Percentiles rank a stretch among this genome's conserved stretches.
These are phyloP conservation scores for Carpinus fangiana DNA, from an alignment of 306 rosid genomes.

Conservation along the genomic window DNA sequence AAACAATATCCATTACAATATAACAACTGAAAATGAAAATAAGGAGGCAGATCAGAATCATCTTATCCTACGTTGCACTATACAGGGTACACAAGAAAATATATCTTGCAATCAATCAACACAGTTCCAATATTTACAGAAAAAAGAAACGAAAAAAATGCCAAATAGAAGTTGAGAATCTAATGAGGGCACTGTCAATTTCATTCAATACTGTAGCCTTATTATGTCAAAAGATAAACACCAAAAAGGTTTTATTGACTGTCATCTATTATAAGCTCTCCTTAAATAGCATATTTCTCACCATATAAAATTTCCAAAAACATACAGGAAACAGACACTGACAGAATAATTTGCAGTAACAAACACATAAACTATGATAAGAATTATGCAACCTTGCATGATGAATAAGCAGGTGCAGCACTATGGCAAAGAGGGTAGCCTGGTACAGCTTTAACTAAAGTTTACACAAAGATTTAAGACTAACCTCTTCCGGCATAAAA, in stretches of 20 bases:
- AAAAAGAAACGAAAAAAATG: not conserved
- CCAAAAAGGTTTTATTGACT: not conserved
- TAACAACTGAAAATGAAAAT: constrained; percentile 6
- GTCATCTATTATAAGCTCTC: not conserved
- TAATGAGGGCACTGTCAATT: not conserved
- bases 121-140: not conserved
- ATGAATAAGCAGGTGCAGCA: not conserved
- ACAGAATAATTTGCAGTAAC: not conserved
- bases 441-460: not conserved
- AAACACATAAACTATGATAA: not conserved
- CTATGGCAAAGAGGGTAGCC: not conserved
- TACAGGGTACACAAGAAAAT: too few species aligned
- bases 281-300: not conserved
- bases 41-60: not conserved
- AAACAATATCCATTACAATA: not conserved
- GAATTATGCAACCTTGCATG: not conserved
- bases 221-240: not conserved
- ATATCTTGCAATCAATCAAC: not conserved
- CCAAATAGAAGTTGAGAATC: not conserved
- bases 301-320: not conserved
- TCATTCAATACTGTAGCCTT: not conserved
- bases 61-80: not conserved
- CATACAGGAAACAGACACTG: not conserved
- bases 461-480: constrained; percentile 9
- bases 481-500: constrained; percentile 75